These are phyloP conservation scores for Penicillium nucicola DNA, from an alignment of 495 filamentous ascomycete genomes.

Conservation along the genomic window DNA sequence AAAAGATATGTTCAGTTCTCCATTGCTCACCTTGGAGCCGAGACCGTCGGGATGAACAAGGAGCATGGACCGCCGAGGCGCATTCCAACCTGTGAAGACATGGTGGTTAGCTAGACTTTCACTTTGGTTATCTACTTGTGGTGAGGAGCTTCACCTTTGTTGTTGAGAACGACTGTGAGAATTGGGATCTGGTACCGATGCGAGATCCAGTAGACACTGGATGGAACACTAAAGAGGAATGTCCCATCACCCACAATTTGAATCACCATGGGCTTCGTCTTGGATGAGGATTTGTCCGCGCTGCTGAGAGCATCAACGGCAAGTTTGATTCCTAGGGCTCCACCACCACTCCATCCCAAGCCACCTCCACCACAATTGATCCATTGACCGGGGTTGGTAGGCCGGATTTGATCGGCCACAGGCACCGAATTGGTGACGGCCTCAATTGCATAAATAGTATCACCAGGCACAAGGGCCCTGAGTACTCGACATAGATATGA, in stretches of 20 bases:
- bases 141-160: no score
- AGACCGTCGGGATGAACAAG: constrained; percentile 80
- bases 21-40: constrained; percentile 72
- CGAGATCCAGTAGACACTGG: constrained; percentile 92
- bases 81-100: no score
- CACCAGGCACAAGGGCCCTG: constrained; percentile 65
- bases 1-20: constrained; percentile 89
- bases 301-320: constrained; percentile 65
- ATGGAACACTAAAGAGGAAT: constrained; percentile 84
- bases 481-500: no score
- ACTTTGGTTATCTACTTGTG: no score
- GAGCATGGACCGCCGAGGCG: constrained; percentile 69
- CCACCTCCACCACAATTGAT: constrained; percentile 95
- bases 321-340: constrained; percentile 82
- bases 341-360: constrained; percentile 91
- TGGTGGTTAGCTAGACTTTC: no score
- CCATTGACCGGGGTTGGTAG: constrained; percentile 73
- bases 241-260: constrained; percentile 94
- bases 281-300: constrained; percentile 72
- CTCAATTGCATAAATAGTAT: constrained; percentile 85
- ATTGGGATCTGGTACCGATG: constrained; percentile 83
- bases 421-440: constrained; percentile 87
- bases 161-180: constrained; percentile 89
- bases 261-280: no score
- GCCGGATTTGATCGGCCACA: constrained; percentile 82